These are phyloP conservation scores for Echeveria elegans DNA, from an alignment of 164 flowering plant species.

Conservation along the genomic window DNA sequence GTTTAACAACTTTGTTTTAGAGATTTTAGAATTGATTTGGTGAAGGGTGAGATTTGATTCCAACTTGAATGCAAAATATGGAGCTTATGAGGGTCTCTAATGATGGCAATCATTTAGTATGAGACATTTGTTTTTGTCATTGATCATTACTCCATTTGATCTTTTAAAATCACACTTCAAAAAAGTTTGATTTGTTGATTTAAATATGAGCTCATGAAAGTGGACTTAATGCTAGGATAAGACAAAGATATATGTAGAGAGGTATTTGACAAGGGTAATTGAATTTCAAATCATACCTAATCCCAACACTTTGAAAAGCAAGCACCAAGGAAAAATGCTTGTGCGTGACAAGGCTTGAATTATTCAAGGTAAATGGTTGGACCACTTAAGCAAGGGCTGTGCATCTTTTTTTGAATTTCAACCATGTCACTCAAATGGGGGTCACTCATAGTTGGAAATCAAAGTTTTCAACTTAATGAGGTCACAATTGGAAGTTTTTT, in stretches of 20 bases:
- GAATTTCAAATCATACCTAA: slow-evolving; percentile 4
- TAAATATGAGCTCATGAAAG: slow-evolving; percentile 1
- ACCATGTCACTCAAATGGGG: neutral
- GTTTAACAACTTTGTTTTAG: neutral
- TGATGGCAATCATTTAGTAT: neutral
- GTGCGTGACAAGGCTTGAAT: neutral
- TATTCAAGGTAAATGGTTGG: slow-evolving; percentile 4
- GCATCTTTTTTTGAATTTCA: neutral
- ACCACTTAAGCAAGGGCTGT: neutral
- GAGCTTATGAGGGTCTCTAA: neutral
- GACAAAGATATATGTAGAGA: neutral
- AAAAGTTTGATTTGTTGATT: neutral
- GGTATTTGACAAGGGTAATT: neutral
- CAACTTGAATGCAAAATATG: neutral
- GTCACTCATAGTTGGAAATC: neutral
- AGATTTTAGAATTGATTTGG: neutral
- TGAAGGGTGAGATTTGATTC: neutral
- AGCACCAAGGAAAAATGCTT: neutral
- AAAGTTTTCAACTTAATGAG: neutral
- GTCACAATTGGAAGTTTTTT: neutral
- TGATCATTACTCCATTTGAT: slow-evolving; percentile 3
- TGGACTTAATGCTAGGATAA: neutral
- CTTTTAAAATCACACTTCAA: slow-evolving; percentile 3
- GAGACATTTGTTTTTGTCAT: neutral
- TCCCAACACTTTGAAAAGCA: slow-evolving; percentile 1